These are phyloP conservation scores for Punctularia strigosozonata DNA, from an alignment of 768 basidiomycete genomes.

Conservation along the genomic window DNA sequence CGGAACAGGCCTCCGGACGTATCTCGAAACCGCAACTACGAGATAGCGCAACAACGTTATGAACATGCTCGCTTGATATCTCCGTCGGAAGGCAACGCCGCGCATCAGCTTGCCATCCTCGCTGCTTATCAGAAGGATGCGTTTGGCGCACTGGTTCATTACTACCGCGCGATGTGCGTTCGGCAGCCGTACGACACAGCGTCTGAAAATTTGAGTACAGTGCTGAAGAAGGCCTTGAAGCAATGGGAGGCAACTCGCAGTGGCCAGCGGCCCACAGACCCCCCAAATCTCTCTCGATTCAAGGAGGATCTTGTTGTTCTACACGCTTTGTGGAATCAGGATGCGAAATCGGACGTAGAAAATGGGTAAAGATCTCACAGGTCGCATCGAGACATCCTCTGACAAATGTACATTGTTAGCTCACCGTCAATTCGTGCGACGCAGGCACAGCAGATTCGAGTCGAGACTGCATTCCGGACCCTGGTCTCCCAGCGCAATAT, in stretches of 20 bases:
- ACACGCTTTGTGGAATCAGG: constrained; percentile 73
- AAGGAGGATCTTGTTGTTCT: constrained; percentile 67
- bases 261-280: too few species aligned
- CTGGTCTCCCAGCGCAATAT: constrained; percentile 62
- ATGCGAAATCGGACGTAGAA: too few species aligned
- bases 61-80: constrained; percentile 73
- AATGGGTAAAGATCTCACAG: too few species aligned
- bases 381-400: constrained; percentile 4
- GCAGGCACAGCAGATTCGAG: constrained; percentile 35
- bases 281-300: constrained; percentile 49
- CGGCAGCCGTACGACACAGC: constrained; percentile 80
- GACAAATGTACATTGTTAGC: constrained; percentile 19
- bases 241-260: constrained; percentile 34
- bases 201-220: constrained; percentile 68
- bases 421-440: constrained; percentile 35
- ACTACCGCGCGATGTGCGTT: constrained; percentile 87
- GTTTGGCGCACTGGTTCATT: constrained; percentile 73
- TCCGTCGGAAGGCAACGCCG: constrained; percentile 88
- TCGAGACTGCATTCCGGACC: constrained; percentile 44
- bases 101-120: constrained; percentile 92
- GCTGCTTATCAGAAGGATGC: constrained; percentile 74
- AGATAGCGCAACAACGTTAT: constrained; percentile 71
- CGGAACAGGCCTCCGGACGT: constrained; percentile 18
- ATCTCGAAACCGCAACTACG: constrained; percentile 60
- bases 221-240: constrained; percentile 58